Conservation (phyloP, 495 filamentous ascomycete species). For the Penicillium waksmanii region DNA sequence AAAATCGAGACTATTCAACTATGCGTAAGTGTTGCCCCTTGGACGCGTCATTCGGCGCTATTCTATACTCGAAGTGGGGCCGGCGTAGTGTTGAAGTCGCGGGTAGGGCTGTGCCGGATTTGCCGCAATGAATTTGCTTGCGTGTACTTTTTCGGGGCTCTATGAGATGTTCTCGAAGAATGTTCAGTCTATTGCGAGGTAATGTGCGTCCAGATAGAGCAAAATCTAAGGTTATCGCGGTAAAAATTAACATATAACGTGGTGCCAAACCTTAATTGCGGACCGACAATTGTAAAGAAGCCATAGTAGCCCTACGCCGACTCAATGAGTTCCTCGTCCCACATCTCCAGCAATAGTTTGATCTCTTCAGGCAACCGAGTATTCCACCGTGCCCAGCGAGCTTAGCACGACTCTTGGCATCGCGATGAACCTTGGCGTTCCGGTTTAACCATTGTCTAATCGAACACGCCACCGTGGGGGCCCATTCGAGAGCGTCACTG, state of each 20-base stretch:
- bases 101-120: conserved; percentile 17
- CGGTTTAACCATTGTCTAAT: background rate
- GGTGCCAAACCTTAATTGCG: background rate
- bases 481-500: background rate
- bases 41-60: conserved; percentile 18
- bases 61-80: conserved; percentile 9
- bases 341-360: background rate
- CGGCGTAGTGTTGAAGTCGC: background rate
- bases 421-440: background rate
- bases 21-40: conserved; percentile 1
- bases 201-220: background rate
- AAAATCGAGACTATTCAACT: background rate
- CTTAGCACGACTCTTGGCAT: background rate
- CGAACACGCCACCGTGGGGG: background rate
- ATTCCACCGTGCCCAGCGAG: background rate
- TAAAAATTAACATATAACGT: background rate
- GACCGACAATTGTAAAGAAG: background rate
- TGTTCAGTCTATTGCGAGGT: background rate
- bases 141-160: background rate
- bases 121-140: conserved; percentile 12
- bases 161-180: background rate
- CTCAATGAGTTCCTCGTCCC: background rate
- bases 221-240: background rate
- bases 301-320: background rate
- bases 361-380: background rate